Evolutionary conservation across 2,329 filamentous ascomycete genomes (phyloP).

Genomic region (Diaporthe sp.): DNA sequence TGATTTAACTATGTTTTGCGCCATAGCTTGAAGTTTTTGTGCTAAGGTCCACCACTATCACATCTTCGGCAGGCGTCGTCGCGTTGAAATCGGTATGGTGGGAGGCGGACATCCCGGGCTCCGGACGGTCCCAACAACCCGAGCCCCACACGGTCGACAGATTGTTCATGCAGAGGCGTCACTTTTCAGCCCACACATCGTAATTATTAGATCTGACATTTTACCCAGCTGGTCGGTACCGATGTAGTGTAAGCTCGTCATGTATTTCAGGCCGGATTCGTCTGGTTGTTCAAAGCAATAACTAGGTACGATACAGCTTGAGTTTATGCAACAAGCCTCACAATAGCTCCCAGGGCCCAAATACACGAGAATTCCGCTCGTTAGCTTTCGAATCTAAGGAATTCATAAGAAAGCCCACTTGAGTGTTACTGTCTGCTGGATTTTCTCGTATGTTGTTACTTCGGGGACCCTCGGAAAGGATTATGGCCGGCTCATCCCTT

Average conservation of each 20-base stretch:
- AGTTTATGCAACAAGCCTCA: not conserved
- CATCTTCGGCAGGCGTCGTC: not conserved
- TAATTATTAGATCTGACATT: not conserved
- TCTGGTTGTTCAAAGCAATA: not conserved
- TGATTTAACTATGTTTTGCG: not conserved
- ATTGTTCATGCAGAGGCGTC: conserved; percentile 5
- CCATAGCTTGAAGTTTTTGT: not conserved
- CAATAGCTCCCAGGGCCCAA: not conserved
- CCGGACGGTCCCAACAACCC: conserved; percentile 6
- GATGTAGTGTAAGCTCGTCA: not conserved
- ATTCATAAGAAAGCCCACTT: not conserved
- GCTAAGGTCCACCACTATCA: not conserved
- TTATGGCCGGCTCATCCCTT: not conserved
- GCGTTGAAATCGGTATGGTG: not conserved
- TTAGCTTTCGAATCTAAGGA: not conserved
- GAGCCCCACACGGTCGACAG: not conserved
- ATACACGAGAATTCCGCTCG: not conserved
- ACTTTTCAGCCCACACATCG: not conserved
- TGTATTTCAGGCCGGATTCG: not conserved
- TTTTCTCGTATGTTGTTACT: not conserved
- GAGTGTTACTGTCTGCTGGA: not conserved
- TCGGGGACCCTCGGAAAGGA: not conserved
- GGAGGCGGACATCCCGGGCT: conserved; percentile 3
- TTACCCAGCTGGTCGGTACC: not conserved
- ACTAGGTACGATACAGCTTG: not conserved